phyloP scores from a whole-genome alignment of 129 eudicot species.

The Flaveria brownii region DNA sequence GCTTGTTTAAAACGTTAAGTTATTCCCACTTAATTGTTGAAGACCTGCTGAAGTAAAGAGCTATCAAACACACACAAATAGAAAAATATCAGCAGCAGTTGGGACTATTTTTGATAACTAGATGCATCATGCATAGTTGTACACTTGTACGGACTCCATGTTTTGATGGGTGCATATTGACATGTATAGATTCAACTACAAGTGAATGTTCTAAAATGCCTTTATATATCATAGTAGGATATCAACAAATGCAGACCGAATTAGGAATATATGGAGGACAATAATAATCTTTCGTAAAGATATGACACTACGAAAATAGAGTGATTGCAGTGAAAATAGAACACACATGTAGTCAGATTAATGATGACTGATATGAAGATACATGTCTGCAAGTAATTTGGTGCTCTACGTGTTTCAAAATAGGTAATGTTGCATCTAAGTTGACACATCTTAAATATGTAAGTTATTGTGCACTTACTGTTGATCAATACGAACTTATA shows the following conservation, averaged over 20 bases:
- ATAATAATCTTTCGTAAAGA: background rate
- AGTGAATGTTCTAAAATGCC: conserved; percentile 11
- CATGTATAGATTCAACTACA: background rate
- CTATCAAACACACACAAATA: background rate
- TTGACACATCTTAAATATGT: background rate
- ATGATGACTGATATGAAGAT: conserved; percentile 17
- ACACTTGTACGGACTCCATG: background rate
- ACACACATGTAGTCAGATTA: conserved; percentile 5
- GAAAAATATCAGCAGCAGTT: background rate
- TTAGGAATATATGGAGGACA: conserved; percentile 9
- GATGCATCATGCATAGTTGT: background rate
- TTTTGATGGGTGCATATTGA: conserved; percentile 8
- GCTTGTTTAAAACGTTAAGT: conserved; percentile 10
- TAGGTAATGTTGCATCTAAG: background rate
- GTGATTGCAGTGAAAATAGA: conserved; percentile 6
- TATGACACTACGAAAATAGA: background rate
- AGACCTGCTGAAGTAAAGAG: background rate
- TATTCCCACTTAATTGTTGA: background rate
- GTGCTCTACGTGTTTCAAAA: background rate
- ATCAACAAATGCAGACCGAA: background rate
- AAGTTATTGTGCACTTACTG: background rate
- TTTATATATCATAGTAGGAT: background rate
- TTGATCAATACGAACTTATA: background rate
- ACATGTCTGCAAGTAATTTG: background rate
- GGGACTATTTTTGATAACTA: background rate